Base-by-base conservation (phyloP, 2,329 filamentous ascomycete genomes). In the Dichotomopilus funicola region DNA sequence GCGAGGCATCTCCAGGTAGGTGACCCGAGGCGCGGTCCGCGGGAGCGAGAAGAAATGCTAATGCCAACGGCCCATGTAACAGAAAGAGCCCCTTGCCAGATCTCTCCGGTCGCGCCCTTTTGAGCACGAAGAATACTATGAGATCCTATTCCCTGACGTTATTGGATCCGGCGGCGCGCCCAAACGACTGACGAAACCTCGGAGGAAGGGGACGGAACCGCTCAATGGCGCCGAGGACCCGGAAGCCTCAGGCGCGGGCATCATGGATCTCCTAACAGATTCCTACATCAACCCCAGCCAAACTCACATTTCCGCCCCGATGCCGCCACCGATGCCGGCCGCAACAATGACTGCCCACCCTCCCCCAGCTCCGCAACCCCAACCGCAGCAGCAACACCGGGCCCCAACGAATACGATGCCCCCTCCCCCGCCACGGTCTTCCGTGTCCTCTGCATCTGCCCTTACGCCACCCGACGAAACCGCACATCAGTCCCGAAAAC, bases 41-140 rank as follows among this genome's bases (percentile, higher is more conserved):
- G 11, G 33, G 5, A 36, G 1, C 5, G 13, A 5, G 3, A 27
- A 19, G 9, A 53, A 13, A 41, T 42, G 53, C 51, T 59, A 63
- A 66, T 46, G 10, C 65, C 47, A 34, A 47, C 38, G 12, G 33
- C 3, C 4, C 48, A 12, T 55, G 43, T 63, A 27, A 27, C 19
- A 83, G 80, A 77, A 75, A 69, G 80, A 83, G 62, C 80, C 80
- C 1, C 70, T 82, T 27, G 82, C 80, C 1, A 76, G 79, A 56
- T 79, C 80, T 6, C 69, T 83, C 5, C 75, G 78, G 53, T 79
- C 79, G 36, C 73, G 80, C 11, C 76, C 80, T 1, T 83, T 83
- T 62, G 80, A 83, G 27, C 78, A 83, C 63, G 79, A 83, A 64
- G 76, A 81, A 40, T 83, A 73, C 65, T 81, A 82, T 76, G 79